Evolutionary conservation across 2,329 filamentous ascomycete genomes (phyloP).

Genomic region (Aspergillus brasiliensis): DNA sequence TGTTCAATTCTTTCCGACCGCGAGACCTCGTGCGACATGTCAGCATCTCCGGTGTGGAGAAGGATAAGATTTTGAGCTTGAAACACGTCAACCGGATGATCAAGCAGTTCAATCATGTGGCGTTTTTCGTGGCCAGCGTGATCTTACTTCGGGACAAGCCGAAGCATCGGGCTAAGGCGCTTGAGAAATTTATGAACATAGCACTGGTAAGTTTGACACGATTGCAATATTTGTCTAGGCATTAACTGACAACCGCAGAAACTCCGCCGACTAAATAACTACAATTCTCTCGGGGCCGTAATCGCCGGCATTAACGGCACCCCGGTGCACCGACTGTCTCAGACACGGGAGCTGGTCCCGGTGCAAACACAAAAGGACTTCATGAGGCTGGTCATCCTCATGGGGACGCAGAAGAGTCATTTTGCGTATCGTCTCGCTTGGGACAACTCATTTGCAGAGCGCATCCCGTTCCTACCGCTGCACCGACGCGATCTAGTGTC

Average conservation of each 20-base stretch:
- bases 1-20: slow-evolving; percentile 93
- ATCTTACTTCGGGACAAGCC: slow-evolving; percentile 90
- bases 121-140: slow-evolving; percentile 80
- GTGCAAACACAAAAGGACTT: slow-evolving; percentile 77
- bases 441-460: slow-evolving; percentile 88
- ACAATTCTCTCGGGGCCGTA: slow-evolving; percentile 92
- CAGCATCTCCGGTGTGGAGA: slow-evolving; percentile 62
- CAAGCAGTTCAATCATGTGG: slow-evolving; percentile 84
- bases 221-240: too few species aligned
- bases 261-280: slow-evolving; percentile 90
- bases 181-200: slow-evolving; percentile 95
- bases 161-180: slow-evolving; percentile 85
- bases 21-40: slow-evolving; percentile 92
- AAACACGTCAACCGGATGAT: slow-evolving; percentile 94
- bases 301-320: slow-evolving; percentile 90
- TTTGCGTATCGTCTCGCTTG: slow-evolving; percentile 95
- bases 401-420: slow-evolving; percentile 90
- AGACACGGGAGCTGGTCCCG: slow-evolving; percentile 76
- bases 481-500: slow-evolving; percentile 87
- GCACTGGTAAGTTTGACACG: slow-evolving; percentile 57
- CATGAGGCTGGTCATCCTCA: slow-evolving; percentile 82
- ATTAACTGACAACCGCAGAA: slow-evolving; percentile 52
- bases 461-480: slow-evolving; percentile 91
- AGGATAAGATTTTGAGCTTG: slow-evolving; percentile 67
- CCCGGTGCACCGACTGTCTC: slow-evolving; percentile 77